These are phyloP conservation scores for Neolentinus lepideus DNA, from an alignment of 1,284 basidiomycete species.

Conservation along the genomic window DNA sequence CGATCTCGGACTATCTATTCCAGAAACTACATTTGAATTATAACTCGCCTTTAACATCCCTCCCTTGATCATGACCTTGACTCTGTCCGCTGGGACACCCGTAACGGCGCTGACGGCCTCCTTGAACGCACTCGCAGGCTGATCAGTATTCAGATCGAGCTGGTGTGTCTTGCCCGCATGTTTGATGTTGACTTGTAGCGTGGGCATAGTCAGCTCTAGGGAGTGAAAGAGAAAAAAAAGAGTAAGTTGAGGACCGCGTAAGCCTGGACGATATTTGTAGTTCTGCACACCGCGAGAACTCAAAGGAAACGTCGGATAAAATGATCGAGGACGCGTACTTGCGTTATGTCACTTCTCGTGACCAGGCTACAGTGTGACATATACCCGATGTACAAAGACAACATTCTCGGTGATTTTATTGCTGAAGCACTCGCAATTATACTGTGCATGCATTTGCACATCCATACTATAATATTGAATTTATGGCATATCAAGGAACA, in stretches of 20 bases:
- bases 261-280: background rate
- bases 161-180: slow-evolving; percentile 81
- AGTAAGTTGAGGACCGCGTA: slow-evolving; percentile 1
- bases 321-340: too few relatives aligned
- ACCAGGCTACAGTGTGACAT: too few relatives aligned
- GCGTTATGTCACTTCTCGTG: too few relatives aligned
- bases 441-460: too few relatives aligned
- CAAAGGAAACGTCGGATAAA: background rate
- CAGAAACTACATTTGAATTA: background rate
- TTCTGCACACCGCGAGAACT: background rate
- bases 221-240: slow-evolving; percentile 8
- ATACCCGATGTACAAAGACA: too few relatives aligned
- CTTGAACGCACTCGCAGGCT: slow-evolving; percentile 74
- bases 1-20: background rate
- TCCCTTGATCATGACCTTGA: slow-evolving; percentile 97
- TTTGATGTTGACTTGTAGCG: slow-evolving; percentile 76
- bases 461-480: too few relatives aligned
- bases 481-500: too few relatives aligned
- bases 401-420: too few relatives aligned
- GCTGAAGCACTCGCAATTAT: too few relatives aligned
- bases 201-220: slow-evolving; percentile 39
- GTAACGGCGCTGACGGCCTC: slow-evolving; percentile 76
- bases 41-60: slow-evolving; percentile 75
- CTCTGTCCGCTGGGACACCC: slow-evolving; percentile 83
- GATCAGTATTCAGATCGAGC: slow-evolving; percentile 59